phyloP scores from a whole-genome alignment of 2,329 filamentous ascomycete species.

The Blumeria graminis region DNA sequence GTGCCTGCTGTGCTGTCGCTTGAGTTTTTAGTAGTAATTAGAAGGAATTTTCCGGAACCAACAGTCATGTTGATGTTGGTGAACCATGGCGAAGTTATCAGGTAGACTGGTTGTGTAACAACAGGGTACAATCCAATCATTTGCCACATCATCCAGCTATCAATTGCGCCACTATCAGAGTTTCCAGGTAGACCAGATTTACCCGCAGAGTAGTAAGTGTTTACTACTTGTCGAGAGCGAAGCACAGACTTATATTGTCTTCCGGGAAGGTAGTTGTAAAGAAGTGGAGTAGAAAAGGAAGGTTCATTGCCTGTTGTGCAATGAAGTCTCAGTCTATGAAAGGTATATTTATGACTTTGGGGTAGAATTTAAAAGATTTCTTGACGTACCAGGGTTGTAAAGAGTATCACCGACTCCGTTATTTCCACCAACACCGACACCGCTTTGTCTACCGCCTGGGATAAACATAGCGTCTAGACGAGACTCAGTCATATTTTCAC shows the following conservation, averaged over 20 bases:
- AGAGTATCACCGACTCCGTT: constrained; percentile 1
- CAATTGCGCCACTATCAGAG: constrained; percentile 44
- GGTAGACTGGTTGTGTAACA: constrained; percentile 41
- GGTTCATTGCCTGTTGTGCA: constrained; percentile 24
- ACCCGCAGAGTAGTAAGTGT: constrained; percentile 30
- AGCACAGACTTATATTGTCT: constrained; percentile 35
- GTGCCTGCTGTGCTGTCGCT: neutral
- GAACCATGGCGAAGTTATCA: constrained; percentile 41
- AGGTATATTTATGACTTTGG: constrained; percentile 27
- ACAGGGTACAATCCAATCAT: constrained; percentile 45
- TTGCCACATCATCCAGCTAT: constrained; percentile 42
- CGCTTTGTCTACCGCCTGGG: neutral
- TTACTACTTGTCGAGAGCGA: constrained; percentile 31
- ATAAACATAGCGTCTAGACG: constrained; percentile 26
- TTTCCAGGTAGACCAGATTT: constrained; percentile 38
- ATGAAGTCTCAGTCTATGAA: constrained; percentile 18
- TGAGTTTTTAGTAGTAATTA: constrained; percentile 18
- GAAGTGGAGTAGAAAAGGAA: constrained; percentile 36
- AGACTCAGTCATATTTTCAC: constrained; percentile 21
- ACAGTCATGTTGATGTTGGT: constrained; percentile 26
- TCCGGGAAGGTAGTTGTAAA: constrained; percentile 37
- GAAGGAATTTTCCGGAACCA: constrained; percentile 22
- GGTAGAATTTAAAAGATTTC: neutral
- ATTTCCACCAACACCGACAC: constrained; percentile 1
- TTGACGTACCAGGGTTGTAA: constrained; percentile 1